Evolutionary conservation across 1,284 basidiomycete species (phyloP), one percentile per base, ranked within the genome.

Genomic region (Boletus austroedulis): DNA sequence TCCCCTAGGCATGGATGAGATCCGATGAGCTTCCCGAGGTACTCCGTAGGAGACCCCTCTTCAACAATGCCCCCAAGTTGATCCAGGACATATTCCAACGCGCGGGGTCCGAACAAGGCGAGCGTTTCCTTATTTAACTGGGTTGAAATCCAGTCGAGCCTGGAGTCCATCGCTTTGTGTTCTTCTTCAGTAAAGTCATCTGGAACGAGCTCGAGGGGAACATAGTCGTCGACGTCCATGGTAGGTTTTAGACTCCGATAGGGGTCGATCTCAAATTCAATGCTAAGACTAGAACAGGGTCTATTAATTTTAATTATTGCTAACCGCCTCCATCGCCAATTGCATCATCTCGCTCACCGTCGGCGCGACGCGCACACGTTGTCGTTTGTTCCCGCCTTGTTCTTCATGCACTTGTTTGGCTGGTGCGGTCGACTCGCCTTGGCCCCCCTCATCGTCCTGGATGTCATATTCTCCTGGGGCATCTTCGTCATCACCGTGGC

Each of bases 291-390:
- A n/a, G n/a, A n/a, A n/a, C n/a, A n/a, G n/a, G n/a, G n/a, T n/a
- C n/a, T n/a, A n/a, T n/a, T n/a, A n/a, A n/a, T n/a, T n/a, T n/a
- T n/a, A n/a, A n/a, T n/a, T n/a, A n/a, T n/a, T n/a, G n/a, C n/a
- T 28, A 7, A 28, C 26, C 26, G 26, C 26, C 26, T 57, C 55
- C 55, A 59, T 59, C 55, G 55, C 63, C 28, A 50, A 28, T 23
- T 24, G 21, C 64, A 62, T 66, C 60, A 64, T 62, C 59, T 64
- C 65, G 46, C 59, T 62, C 50, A 59, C 65, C 31, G 59, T 66
- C 48, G 52, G 62, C 36, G 5, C 32, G 2, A 50, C 62, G 8
- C 50, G 21, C 6, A 43, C 36, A 6, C 36, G 46, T 17, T 4
- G 44, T 23, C 31, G 24, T 49, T 43, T 40, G 26, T 36, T 26